phyloP scores from a whole-genome alignment of 2,329 filamentous ascomycete species.

The Colletotrichum sublineola region DNA sequence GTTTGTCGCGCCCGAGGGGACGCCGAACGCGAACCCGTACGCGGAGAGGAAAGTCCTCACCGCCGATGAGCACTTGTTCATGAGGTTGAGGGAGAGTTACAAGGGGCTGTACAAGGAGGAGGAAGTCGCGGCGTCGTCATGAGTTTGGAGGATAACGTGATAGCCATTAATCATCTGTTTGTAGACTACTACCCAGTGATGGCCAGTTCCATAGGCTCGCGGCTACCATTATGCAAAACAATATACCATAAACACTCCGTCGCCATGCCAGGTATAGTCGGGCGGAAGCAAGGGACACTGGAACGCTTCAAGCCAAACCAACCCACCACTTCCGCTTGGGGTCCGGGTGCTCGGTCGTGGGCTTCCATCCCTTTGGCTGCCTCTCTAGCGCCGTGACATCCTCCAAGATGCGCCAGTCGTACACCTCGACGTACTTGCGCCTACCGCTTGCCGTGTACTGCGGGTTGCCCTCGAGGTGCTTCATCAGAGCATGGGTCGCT shows the following conservation, averaged over 20 bases:
- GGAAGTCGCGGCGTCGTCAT: slow-evolving; percentile 28
- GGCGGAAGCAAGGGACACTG: neutral
- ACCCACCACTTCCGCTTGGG: slow-evolving; percentile 62
- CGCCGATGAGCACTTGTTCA: slow-evolving; percentile 73
- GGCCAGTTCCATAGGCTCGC: neutral
- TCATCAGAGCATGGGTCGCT: slow-evolving; percentile 52
- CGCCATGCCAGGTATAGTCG: neutral
- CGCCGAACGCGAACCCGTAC: slow-evolving; percentile 59
- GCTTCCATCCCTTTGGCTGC: slow-evolving; percentile 32
- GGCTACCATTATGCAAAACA: slow-evolving; percentile 5
- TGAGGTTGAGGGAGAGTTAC: slow-evolving; percentile 72
- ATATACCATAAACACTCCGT: neutral
- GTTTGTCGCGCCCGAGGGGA: slow-evolving; percentile 52
- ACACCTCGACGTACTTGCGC: slow-evolving; percentile 57
- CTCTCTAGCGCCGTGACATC: slow-evolving; percentile 57
- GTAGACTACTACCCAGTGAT: neutral
- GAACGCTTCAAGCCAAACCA: slow-evolving; percentile 53
- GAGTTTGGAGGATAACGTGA: neutral
- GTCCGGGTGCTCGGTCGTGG: slow-evolving; percentile 44
- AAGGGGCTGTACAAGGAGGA: slow-evolving; percentile 65
- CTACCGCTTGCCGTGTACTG: slow-evolving; percentile 47
- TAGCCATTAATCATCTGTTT: neutral
- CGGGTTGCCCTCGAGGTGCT: slow-evolving; percentile 49
- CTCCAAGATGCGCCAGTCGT: slow-evolving; percentile 62
- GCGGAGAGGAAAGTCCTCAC: slow-evolving; percentile 70